Evolutionary conservation across 805 yeast genomes (phyloP), one percentile per base, ranked within the genome.

Genomic region (Yarrowia bubula): DNA sequence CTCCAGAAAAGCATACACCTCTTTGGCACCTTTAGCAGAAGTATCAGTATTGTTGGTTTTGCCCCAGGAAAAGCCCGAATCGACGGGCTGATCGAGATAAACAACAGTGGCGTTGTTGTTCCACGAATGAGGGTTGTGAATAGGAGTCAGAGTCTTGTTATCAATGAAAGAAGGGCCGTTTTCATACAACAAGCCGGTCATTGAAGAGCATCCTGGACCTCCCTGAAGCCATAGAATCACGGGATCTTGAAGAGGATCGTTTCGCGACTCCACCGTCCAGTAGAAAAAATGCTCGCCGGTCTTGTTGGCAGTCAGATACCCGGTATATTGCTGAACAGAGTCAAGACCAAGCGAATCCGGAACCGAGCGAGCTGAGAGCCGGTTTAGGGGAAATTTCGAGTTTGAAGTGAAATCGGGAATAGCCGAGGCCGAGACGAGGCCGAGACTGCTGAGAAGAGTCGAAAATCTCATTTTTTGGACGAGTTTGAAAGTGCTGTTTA

Each of bases 201-300:
- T 75, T 1, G 93, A 87, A 13, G 92, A 86, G 75, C 93, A 88
- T 1, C 96, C 96, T 53, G 96, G 96, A 3, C 96, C 96, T 69
- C 96, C 96, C 73, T 88, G 89, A 71, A 89, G 79, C 93, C 95
- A 89, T 70, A 90, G 78, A 64, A 90, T 81, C 43, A 89, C 79
- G 0, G 96, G 96, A 75, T 89, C 96, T 66, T 80, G 88, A 66
- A 77, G 77, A 3, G 96, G 95, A 73, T 88, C 90, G 74, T 86
- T 87, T 80, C 93, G 84, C 65, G 91, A 86, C 75, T 89, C 96
- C 70, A 90, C 90, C 70, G 86, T 86, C 91, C 92, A 80, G 70
- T 78, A 81, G 77, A 88, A 89, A 73, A 90, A 86, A 75, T 89
- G 95, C 75, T 89, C 88, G 4, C 58, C 58, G 71, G 88, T 93